Percentiles rank a stretch among this genome's conserved stretches.
phyloP scores from a whole-genome alignment of 495 filamentous ascomycete genomes.

The Podospora tetraspora region DNA sequence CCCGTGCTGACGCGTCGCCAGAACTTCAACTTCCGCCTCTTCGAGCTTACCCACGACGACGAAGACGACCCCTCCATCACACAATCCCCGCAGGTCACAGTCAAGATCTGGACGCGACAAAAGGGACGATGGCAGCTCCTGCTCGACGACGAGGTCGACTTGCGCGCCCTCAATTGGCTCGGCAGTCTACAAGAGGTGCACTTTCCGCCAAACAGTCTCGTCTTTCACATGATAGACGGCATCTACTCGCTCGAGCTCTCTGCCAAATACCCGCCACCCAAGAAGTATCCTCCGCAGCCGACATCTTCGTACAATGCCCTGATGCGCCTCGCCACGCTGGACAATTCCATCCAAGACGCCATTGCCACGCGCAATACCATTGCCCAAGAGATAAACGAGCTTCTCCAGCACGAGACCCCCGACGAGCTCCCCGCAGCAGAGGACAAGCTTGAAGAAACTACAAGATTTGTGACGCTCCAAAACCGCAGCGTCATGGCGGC shows the following conservation, averaged over 20 bases:
- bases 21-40: constrained; percentile 85
- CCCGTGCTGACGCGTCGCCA: constrained; percentile 16
- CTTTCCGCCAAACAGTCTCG: constrained; percentile 76
- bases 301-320: constrained; percentile 88
- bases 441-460: constrained; percentile 56
- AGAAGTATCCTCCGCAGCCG: constrained; percentile 37
- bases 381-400: constrained; percentile 67
- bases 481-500: constrained; percentile 57
- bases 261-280: constrained; percentile 40
- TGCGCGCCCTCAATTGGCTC: constrained; percentile 73
- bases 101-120: constrained; percentile 75
- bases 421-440: constrained; percentile 57
- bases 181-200: constrained; percentile 73
- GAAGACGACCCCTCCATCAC: constrained; percentile 60
- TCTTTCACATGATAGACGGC: constrained; percentile 86
- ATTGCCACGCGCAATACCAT: constrained; percentile 69
- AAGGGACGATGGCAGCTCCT: constrained; percentile 57
- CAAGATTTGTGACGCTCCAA: constrained; percentile 57
- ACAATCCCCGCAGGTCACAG: constrained; percentile 54
- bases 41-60: constrained; percentile 69
- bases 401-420: constrained; percentile 50
- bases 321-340: constrained; percentile 82
- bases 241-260: constrained; percentile 65
- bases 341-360: constrained; percentile 90
- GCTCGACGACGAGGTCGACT: constrained; percentile 63